Base-by-base conservation (phyloP, 257 asterid genomes). In the Dorcoceras hygrometricum region DNA sequence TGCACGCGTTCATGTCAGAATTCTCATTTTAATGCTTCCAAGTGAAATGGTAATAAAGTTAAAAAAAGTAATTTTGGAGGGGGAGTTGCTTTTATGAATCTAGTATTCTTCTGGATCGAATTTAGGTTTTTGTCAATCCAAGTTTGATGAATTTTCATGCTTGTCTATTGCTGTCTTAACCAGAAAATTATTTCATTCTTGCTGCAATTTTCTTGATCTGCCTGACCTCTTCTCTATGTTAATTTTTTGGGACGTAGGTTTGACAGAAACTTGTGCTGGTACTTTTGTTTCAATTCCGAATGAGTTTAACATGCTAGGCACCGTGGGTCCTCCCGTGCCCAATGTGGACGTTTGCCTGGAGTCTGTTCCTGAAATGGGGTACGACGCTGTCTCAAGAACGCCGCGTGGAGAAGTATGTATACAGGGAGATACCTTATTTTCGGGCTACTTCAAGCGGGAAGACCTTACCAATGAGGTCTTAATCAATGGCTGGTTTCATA, bases 321-420 rank as follows among this genome's bases (percentile, higher is more conserved):
- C 97, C 4, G 99, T 88, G 78, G 99, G 99, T 5, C 96, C 97
- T 20, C 99, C 99, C 1, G 86, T 88, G 28, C 95, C 99, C n/a
- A 88, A 86, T 72, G 97, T 90, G 81, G 99, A 93, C 63, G 95
- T 79, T 55, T 76, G 97, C 80, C 83, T 93, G 70, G 96, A 93
- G 75, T 93, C 99, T 67, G 97, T 93, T 71, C 96, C 99, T 68
- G 99, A 93, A 76, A 90, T 93, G 99, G 86, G 87, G 25, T 93
- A 93, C 62, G 95, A 90, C 79, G 97, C 97, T 71, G 78, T 85
- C 54, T 85, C 99, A 75, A 79, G 80, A 23, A 81, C 57, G n/a
- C 88, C 99, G 23, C 82, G 97, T 28, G 99, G 99, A 76, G 99
- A 93, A 82, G 84, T 93, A 75, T 93, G 99, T 16, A 73, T 93